These are phyloP conservation scores for Yarrowia galli DNA, from an alignment of 1,139 yeast species.

Conservation along the genomic window DNA sequence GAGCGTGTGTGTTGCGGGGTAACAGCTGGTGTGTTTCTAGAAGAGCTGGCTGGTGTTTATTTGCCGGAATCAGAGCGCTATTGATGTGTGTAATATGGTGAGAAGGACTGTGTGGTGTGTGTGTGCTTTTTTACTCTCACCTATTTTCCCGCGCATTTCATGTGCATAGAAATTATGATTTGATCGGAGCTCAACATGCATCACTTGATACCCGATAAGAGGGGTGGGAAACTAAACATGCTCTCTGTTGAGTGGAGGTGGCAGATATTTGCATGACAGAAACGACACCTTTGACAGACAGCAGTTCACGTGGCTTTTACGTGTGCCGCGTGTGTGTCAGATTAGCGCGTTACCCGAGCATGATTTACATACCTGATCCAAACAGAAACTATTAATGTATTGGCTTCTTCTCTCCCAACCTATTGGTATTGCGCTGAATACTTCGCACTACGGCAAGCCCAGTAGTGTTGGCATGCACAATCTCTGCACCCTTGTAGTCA, in stretches of 20 bases:
- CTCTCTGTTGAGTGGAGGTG: neutral
- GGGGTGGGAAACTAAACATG: slow-evolving; percentile 7
- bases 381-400: no score
- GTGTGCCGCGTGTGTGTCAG: neutral
- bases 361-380: no score
- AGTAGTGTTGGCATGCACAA: slow-evolving; percentile 32
- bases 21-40: neutral
- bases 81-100: neutral
- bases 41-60: neutral
- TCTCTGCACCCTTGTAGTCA: slow-evolving; percentile 24
- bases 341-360: no score
- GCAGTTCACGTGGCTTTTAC: neutral
- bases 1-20: neutral
- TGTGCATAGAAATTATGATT: slow-evolving; percentile 33
- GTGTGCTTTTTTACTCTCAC: neutral
- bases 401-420: slow-evolving; percentile 9
- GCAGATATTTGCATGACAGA: neutral
- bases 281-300: neutral
- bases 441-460: no score
- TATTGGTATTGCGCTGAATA: neutral
- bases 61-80: neutral
- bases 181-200: slow-evolving; percentile 38
- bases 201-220: slow-evolving; percentile 33
- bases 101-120: neutral
- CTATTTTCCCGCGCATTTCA: slow-evolving; percentile 14